A percentile compares a stretch with the other conserved stretches of the same genome.
phyloP scores from a whole-genome alignment of 148 eudicot genomes.

The Chenopodium quinoa region DNA sequence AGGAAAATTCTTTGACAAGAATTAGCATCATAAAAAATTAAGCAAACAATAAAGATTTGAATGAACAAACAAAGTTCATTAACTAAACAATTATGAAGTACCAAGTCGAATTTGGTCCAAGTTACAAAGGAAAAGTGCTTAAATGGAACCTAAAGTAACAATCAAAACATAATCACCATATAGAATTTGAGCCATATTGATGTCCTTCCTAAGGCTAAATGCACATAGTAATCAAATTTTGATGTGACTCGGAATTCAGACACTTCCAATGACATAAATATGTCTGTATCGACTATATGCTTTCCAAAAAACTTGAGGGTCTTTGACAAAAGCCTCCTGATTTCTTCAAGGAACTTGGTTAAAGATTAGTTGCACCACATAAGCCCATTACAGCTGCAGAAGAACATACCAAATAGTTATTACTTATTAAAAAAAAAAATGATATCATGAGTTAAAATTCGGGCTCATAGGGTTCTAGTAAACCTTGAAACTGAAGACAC shows the following conservation, averaged over 20 bases:
- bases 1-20: neutral
- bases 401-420: neutral
- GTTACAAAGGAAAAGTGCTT: slow-evolving; percentile 7
- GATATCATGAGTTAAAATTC: neutral
- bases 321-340: slow-evolving; percentile 3
- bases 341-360: slow-evolving; percentile 15
- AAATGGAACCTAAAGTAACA: neutral
- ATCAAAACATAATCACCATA: slow-evolving; percentile 1
- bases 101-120: neutral
- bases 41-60: neutral
- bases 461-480: neutral
- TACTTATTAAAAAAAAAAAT: neutral
- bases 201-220: neutral
- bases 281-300: neutral
- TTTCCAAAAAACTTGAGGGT: slow-evolving; percentile 6
- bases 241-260: neutral
- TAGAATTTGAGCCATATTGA: slow-evolving; percentile 6
- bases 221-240: neutral
- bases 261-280: neutral
- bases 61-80: neutral
- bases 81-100: neutral
- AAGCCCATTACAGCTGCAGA: slow-evolving; percentile 10
- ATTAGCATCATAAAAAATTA: neutral
- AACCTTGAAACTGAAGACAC: neutral
- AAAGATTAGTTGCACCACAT: neutral